Base-by-base conservation (phyloP, 331 rosid species). In the Malus hybrid region DNA sequence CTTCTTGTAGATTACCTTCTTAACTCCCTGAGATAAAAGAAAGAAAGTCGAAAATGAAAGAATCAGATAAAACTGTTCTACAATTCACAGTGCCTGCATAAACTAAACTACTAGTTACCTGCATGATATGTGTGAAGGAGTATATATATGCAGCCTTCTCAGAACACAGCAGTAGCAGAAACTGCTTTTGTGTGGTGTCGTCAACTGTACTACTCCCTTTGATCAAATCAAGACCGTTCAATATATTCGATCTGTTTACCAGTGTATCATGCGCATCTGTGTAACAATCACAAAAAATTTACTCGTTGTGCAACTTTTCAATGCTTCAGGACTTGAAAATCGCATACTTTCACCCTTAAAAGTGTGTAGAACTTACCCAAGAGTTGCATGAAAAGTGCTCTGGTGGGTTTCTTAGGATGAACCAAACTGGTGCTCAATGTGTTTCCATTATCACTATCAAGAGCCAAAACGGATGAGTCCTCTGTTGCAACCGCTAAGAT, bases 341-440 rank as follows among this genome's bases (percentile, higher is more conserved):
- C 7, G 20, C 69, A 59, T 28, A 67, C 15, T 72, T 29, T 65
- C 16, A 68, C 36, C 67, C 57, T 20, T n/a, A 52, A 12, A 59
- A 5, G 31, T 2, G 62, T 19, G 62, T 22, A 62, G n/a, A 83
- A 74, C 82, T 88, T 85, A 91, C 98, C 93, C 67, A 91, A 85
- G 67, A 88, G 84, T 82, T 88, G 90, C 93, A 93, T 85, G 74
- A 86, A 84, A 44, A 93, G 79, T 75, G 98, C 96, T 79, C 79
- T 87, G 11, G 91, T 90, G 57, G 93, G 96, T 85, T 90, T 90
- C 93, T 91, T 94, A 6, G 98, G 97, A 59, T 81, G 97, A 83
- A 94, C 80, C 19, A 77, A 67, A 79, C 39, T 84, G 22, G 84
- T 27, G 78, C 82, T 85, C 66, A 88, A 39, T 32, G 73, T 20